Conservation (phyloP, 2,329 filamentous ascomycete genomes). For the Cladorrhinum sp. region DNA sequence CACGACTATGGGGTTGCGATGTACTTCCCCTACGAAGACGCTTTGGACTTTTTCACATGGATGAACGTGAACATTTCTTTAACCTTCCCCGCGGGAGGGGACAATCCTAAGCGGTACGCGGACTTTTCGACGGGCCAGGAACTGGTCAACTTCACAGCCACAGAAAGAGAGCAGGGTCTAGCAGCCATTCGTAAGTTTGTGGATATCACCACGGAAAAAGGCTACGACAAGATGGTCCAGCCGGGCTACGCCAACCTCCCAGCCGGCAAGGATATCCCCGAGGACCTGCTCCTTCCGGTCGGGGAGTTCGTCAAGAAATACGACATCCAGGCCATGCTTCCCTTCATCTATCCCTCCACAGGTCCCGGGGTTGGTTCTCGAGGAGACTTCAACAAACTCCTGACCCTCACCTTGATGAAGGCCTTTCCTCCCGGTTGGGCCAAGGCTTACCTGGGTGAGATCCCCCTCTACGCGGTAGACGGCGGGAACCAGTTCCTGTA, state of each 20-base stretch:
- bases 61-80: slow-evolving; percentile 9
- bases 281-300: slow-evolving; percentile 10
- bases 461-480: slow-evolving; percentile 6
- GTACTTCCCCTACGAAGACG: slow-evolving; percentile 16
- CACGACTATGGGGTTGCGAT: slow-evolving; percentile 14
- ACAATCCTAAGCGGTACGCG: slow-evolving; percentile 11
- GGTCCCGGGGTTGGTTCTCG: slow-evolving; percentile 11
- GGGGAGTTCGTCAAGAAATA: slow-evolving; percentile 17
- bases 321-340: slow-evolving; percentile 10
- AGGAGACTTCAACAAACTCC: slow-evolving; percentile 6
- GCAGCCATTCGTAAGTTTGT: slow-evolving; percentile 8
- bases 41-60: slow-evolving; percentile 13
- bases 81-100: not conserved
- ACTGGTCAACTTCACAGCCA: slow-evolving; percentile 11
- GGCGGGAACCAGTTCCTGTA: slow-evolving; percentile 16
- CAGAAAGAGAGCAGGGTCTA: not conserved
- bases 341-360: slow-evolving; percentile 9
- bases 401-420: slow-evolving; percentile 16
- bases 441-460: slow-evolving; percentile 7
- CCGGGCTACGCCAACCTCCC: slow-evolving; percentile 16
- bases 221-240: slow-evolving; percentile 19
- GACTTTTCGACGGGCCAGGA: slow-evolving; percentile 13
- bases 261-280: slow-evolving; percentile 13
- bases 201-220: slow-evolving; percentile 9
- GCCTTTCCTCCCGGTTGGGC: slow-evolving; percentile 9